phyloP scores from a whole-genome alignment of 495 filamentous ascomycete species.

The Xylaria nigripes region DNA sequence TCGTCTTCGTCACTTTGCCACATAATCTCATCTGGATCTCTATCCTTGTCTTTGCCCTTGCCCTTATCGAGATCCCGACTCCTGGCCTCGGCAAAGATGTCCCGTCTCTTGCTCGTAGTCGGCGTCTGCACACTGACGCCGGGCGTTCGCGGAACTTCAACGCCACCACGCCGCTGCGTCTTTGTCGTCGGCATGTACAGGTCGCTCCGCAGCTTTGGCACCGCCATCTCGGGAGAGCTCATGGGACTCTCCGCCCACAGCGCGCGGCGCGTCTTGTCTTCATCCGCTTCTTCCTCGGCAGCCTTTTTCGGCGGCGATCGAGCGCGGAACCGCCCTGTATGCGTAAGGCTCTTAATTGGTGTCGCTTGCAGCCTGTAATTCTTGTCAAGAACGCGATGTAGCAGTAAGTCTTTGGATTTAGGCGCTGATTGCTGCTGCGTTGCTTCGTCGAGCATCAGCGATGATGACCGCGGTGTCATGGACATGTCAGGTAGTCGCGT shows the following conservation, averaged over 20 bases:
- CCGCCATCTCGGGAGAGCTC: conserved; percentile 69
- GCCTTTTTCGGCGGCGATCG: conserved; percentile 18
- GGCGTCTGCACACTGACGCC: conserved; percentile 77
- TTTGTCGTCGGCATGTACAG: conserved; percentile 70
- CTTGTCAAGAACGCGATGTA: conserved; percentile 86
- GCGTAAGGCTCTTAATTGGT: conserved; percentile 49
- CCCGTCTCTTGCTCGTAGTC: conserved; percentile 35
- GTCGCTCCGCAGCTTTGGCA: conserved; percentile 73
- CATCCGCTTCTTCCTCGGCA: conserved; percentile 28
- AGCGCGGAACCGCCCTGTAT: conserved; percentile 17
- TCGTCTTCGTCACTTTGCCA: conserved; percentile 62
- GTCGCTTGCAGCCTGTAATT: conserved; percentile 91
- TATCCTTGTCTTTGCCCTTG: conserved; percentile 27
- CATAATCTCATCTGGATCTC: conserved; percentile 36
- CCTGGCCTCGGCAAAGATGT: conserved; percentile 32
- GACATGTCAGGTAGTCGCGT: conserved; percentile 47
- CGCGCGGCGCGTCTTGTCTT: conserved; percentile 22
- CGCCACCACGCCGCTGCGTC: neutral
- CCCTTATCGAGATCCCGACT: conserved; percentile 22
- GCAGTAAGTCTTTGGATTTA: conserved; percentile 56
- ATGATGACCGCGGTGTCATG: conserved; percentile 41
- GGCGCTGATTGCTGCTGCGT: conserved; percentile 34
- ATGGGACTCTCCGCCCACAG: conserved; percentile 53
- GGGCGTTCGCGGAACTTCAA: conserved; percentile 47
- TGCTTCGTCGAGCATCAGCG: conserved; percentile 21